Evolutionary conservation across 768 basidiomycete genomes (phyloP).

Genomic region (Crucibulum laeve): DNA sequence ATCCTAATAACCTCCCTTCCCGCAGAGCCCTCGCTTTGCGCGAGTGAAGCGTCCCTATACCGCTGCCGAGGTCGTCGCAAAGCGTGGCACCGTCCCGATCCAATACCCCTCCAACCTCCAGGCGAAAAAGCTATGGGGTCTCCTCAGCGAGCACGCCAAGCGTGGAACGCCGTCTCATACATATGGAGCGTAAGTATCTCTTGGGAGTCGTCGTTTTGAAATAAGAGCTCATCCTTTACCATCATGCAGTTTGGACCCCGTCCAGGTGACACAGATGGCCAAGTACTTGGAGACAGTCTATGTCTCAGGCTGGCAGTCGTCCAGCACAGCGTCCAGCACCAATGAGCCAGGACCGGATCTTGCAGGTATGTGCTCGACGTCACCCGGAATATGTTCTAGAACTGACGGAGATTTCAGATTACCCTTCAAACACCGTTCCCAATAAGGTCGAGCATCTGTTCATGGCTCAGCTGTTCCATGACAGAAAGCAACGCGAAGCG

Average conservation of each 20-base stretch:
- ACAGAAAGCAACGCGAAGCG: conserved; percentile 89
- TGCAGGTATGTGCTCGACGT: conserved; percentile 57
- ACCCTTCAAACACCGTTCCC: conserved; percentile 97
- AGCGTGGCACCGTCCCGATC: conserved; percentile 84
- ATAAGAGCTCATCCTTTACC: conserved; percentile 1
- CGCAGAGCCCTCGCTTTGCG: conserved; percentile 80
- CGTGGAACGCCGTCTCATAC: conserved; percentile 86
- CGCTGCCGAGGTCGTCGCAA: conserved; percentile 88
- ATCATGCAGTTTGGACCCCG: conserved; percentile 86
- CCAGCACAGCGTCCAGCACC: conserved; percentile 88
- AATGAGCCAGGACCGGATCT: conserved; percentile 99
- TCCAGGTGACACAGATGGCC: conserved; percentile 99
- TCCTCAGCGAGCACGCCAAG: conserved; percentile 74
- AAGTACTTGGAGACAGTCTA: conserved; percentile 98
- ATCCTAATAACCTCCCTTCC: conserved; percentile 7
- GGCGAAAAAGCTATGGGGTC: conserved; percentile 81
- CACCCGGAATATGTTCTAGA: background rate
- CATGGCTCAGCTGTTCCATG: conserved; percentile 98
- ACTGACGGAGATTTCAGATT: conserved; percentile 48
- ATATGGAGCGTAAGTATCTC: conserved; percentile 90
- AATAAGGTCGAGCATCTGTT: conserved; percentile 99
- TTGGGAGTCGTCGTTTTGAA: background rate
- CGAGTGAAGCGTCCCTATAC: conserved; percentile 89
- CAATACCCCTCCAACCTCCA: conserved; percentile 81
- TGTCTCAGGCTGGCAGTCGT: conserved; percentile 95